phyloP scores from a whole-genome alignment of 148 eudicot genomes.

The Nyssa sinensis region DNA sequence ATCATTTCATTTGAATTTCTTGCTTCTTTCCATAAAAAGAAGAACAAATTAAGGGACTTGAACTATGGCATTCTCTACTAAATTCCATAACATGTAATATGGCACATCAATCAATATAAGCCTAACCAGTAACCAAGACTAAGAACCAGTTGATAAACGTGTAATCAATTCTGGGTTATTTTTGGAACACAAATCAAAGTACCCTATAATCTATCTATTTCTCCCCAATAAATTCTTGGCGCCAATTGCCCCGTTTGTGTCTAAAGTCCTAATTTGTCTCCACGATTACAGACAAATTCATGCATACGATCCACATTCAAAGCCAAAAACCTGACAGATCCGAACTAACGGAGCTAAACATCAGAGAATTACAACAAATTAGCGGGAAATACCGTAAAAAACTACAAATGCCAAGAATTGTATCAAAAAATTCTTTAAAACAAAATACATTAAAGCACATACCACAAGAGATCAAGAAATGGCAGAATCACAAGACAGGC shows the following conservation, averaged over 20 bases:
- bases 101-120: background rate
- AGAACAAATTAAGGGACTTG: no score
- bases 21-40: no score
- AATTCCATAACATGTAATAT: background rate
- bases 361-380: background rate
- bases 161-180: no score
- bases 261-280: background rate
- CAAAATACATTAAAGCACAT: background rate
- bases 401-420: background rate
- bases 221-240: background rate
- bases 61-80: background rate
- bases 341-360: background rate
- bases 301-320: conserved; percentile 6
- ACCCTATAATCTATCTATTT: no score
- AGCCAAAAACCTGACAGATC: conserved; percentile 17
- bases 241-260: background rate
- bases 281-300: background rate
- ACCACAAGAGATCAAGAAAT: background rate
- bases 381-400: background rate
- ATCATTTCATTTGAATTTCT: background rate
- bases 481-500: background rate
- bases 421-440: background rate
- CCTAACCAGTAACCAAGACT: no score
- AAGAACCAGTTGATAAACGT: no score
- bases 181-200: no score